Evolutionary conservation across 1,284 basidiomycete genomes (phyloP), one percentile per base, ranked within the genome.

Genomic region (Ceratobasidium papillatum): DNA sequence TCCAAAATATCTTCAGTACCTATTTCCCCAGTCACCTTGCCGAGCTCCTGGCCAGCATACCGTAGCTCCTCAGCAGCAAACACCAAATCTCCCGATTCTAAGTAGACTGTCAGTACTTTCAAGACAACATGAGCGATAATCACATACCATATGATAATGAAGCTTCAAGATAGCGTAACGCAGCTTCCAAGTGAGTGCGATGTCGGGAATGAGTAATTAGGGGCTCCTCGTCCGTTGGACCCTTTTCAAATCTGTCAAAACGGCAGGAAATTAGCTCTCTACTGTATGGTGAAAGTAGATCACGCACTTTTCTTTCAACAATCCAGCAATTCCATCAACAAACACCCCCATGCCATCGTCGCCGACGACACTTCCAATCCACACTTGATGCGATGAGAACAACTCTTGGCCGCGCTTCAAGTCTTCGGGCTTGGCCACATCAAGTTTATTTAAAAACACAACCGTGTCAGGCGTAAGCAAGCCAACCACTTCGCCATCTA

Each of bases 11-110:
- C 92, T 79, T 96, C 91, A 36, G 90, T 87, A 65, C 89, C 88
- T 75, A 93, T 88, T 30, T 85, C 80, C 1, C 94, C 94, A 3
- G 91, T 91, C 19, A 96, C 87, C 75, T 89, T 89, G 0, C 93
- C 94, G n/a, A 96, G 85, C 5, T 92, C 89, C 74, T 88, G 87
- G 0, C 92, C 90, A 2, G 94, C 94, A 80, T 94, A 94, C 25
- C 94, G 88, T 45, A 96, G 84, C 79, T 95, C 93, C 80, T 96
- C 95, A 0, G 94, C 94, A 2, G 88, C 93, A 11, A 93, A 81
- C 1, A 95, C 93, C 3, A 95, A 83, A 75, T 94, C 91, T 59
- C 86, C 84, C 1, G 83, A 77, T 47, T 51, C 76, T 75, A 51
- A 64, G 7, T 30, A 32, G 27, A 68, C 25, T 14, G 47, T 64